phyloP scores from a whole-genome alignment of 2,329 filamentous ascomycete species.

The Magnaporthiopsis poae region DNA sequence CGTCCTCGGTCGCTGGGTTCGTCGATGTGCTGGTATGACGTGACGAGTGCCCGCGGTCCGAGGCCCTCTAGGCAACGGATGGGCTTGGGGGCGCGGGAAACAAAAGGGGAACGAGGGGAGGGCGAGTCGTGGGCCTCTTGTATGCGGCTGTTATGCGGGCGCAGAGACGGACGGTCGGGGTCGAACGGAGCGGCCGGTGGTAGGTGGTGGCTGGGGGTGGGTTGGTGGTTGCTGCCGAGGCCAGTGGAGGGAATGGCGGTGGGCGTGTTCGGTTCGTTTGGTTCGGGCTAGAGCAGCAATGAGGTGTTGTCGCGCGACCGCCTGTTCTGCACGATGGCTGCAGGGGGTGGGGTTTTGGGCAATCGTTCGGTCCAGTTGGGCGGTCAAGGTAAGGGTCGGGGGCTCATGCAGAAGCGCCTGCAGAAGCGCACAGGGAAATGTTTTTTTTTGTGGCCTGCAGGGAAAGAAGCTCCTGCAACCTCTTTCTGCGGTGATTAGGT shows the following conservation, averaged over 20 bases:
- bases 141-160: background rate
- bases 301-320: background rate
- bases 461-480: too few species aligned
- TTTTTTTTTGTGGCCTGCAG: background rate
- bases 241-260: background rate
- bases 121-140: background rate
- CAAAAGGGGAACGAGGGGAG: background rate
- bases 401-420: too few species aligned
- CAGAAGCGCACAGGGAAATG: background rate
- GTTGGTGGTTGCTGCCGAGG: background rate
- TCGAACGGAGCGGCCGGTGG: too few species aligned
- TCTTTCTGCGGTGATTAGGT: background rate
- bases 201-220: background rate
- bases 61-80: background rate
- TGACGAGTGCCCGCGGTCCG: background rate
- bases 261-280: background rate
- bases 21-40: background rate
- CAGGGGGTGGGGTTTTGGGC: background rate
- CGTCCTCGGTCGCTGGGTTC: background rate
- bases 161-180: background rate
- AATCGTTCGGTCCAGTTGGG: background rate
- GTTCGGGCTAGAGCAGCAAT: background rate
- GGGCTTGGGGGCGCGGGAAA: background rate
- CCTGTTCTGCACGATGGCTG: background rate
- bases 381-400: background rate